Evolutionary conservation across 2,329 filamentous ascomycete species (phyloP).

Genomic region (Trichophyton rubrum): DNA sequence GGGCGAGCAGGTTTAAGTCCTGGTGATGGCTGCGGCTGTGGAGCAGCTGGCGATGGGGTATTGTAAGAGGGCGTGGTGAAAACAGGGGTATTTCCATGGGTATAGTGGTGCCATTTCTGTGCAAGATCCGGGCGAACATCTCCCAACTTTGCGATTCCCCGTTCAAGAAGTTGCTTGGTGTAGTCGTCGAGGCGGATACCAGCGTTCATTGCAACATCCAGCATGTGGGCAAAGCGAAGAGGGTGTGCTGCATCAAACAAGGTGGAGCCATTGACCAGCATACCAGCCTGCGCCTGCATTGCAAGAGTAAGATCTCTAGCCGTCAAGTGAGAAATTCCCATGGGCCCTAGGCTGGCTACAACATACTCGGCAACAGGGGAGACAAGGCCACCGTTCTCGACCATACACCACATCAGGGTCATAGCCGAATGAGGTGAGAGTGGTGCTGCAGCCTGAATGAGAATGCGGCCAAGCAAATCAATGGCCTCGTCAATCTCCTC

Average conservation of each 20-base stretch:
- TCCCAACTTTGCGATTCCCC: constrained; percentile 43
- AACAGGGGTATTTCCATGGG: constrained; percentile 15
- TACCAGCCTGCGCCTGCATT: constrained; percentile 46
- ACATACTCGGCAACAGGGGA: constrained; percentile 48
- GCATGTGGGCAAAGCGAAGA: constrained; percentile 49
- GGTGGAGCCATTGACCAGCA: constrained; percentile 31
- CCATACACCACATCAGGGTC: constrained; percentile 51
- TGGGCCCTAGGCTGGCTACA: constrained; percentile 47
- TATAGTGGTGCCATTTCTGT: constrained; percentile 47
- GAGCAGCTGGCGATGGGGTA: constrained; percentile 20
- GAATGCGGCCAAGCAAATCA: constrained; percentile 52
- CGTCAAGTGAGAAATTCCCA: constrained; percentile 45
- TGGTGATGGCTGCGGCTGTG: constrained; percentile 34
- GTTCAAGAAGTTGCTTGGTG: constrained; percentile 46
- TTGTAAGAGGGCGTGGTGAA: constrained; percentile 36
- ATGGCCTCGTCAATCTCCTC: constrained; percentile 82
- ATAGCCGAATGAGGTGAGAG: constrained; percentile 45
- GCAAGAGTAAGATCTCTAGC: constrained; percentile 43
- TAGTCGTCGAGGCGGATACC: constrained; percentile 43
- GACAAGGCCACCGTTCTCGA: constrained; percentile 51
- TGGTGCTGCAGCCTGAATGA: constrained; percentile 41
- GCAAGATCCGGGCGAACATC: constrained; percentile 35
- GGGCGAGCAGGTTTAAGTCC: constrained; percentile 48
- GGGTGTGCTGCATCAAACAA: constrained; percentile 44
- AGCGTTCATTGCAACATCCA: constrained; percentile 45